phyloP scores from a whole-genome alignment of 2,329 filamentous ascomycete genomes.

The Cadophora gregata region DNA sequence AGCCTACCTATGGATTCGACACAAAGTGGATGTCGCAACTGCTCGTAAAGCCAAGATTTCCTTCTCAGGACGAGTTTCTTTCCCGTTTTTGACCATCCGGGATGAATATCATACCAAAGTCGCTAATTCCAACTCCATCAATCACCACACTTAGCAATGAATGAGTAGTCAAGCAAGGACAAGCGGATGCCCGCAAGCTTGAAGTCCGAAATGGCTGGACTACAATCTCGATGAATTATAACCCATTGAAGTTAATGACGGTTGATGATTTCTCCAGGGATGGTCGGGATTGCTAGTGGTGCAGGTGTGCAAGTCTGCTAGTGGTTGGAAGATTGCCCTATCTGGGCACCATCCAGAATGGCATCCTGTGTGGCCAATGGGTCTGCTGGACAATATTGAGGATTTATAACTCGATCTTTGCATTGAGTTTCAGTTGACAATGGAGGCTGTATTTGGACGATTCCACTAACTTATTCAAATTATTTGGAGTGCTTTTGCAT shows the following conservation, averaged over 20 bases:
- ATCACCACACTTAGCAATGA: constrained; percentile 17
- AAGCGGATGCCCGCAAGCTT: constrained; percentile 10
- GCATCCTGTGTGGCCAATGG: neutral
- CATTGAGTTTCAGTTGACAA: neutral
- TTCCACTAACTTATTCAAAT: neutral
- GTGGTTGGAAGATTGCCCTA: constrained; percentile 13
- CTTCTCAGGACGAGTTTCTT: neutral
- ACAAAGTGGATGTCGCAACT: constrained; percentile 5
- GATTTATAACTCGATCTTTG: neutral
- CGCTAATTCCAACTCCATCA: neutral
- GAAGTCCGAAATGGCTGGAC: neutral
- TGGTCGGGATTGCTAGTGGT: neutral
- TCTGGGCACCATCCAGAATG: neutral
- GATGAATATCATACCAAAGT: constrained; percentile 7
- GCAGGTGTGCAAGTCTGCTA: neutral
- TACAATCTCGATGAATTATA: neutral
- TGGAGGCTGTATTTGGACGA: neutral
- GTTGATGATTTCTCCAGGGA: neutral
- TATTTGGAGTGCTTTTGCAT: neutral
- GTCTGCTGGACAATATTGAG: neutral
- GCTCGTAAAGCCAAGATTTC: constrained; percentile 16
- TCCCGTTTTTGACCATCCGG: constrained; percentile 1
- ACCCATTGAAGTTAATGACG: neutral
- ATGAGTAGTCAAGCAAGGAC: neutral
- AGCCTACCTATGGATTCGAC: neutral